Evolutionary conservation across 192 early-diverging fungal species (phyloP), one percentile per base, ranked within the genome.

Genomic region (Podila horticola): DNA sequence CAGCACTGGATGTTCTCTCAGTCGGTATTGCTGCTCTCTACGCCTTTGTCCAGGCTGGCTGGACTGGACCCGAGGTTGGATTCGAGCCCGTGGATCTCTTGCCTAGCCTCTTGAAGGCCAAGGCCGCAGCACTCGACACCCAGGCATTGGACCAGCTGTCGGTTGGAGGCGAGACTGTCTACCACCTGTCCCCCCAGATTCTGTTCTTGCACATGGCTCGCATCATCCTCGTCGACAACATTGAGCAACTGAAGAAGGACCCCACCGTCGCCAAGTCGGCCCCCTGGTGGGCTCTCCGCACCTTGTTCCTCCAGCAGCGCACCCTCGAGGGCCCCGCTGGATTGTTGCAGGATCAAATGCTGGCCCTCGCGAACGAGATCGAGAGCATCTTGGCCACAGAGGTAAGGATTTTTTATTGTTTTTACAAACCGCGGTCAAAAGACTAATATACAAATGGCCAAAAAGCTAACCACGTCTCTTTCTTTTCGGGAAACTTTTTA

Each of bases 111-210:
- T 61, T 88, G 61, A 64, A 83, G 62, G 6, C 72, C 28, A 72
- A 74, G 29, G 64, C 67, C 38, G 41, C 31, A 28, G 75, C 84
- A 70, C 67, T 87, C 61, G 79, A 86, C 15, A 85, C 87, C 52
- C 72, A 83, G 26, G 84, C 79, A 11, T 64, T 95, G 0, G 67
- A 85, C 31, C 63, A 75, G 8, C 86, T 97, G 34, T 84, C 89
- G 55, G 88, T 84, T 13, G 97, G 97, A 67, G 92, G 93, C 60
- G 97, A 97, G 83, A 91, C 94, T 28, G 91, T 90, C 13, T 99
- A 97, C 76, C 89, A 91, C 55, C 84, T 97, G 49, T 88, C 94
- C 0, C 88, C 90, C 10, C 75, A 87, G 13, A 90, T 94, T 8
- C 69, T 92, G 58, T 91, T 92, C 58, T 74, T 99, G 62, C 71